A percentile compares a stretch with the other conserved stretches of the same genome.
Evolutionary conservation across 2,329 filamentous ascomycete species (phyloP).

Genomic region (Diaporthe amygdali): DNA sequence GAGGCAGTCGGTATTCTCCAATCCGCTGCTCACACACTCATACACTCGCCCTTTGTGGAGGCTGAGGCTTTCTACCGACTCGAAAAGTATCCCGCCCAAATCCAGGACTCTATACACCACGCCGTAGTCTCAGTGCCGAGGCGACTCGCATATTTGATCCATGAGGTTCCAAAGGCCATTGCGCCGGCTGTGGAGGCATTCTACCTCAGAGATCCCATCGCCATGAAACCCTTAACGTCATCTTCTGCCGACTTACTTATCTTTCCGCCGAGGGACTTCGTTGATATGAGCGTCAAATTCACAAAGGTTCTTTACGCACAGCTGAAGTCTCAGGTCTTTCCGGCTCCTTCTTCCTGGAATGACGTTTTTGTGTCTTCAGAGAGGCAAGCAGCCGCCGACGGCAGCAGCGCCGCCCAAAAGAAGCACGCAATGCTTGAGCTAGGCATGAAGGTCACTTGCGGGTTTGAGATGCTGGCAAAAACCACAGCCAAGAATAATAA

Average conservation of each 20-base stretch:
- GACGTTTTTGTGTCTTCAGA: slow-evolving; percentile 36
- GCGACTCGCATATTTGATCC: slow-evolving; percentile 80
- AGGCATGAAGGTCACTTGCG: slow-evolving; percentile 89
- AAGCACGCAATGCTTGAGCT: slow-evolving; percentile 59
- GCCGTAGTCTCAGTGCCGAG: slow-evolving; percentile 77
- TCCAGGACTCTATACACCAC: slow-evolving; percentile 77
- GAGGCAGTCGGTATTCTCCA: slow-evolving; percentile 69
- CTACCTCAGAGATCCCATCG: slow-evolving; percentile 84
- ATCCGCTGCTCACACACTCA: slow-evolving; percentile 59
- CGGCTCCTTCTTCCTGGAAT: slow-evolving; percentile 62
- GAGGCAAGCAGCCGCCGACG: slow-evolving; percentile 10
- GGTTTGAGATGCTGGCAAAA: slow-evolving; percentile 84
- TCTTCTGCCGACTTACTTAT: slow-evolving; percentile 51
- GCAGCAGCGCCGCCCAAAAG: slow-evolving; percentile 31
- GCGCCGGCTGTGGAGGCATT: slow-evolving; percentile 89
- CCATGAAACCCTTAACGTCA: slow-evolving; percentile 71
- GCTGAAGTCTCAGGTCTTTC: slow-evolving; percentile 83
- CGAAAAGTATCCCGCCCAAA: slow-evolving; percentile 80
- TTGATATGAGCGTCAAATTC: slow-evolving; percentile 80
- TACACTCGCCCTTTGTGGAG: slow-evolving; percentile 78
- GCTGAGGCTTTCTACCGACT: slow-evolving; percentile 90
- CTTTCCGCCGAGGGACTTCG: slow-evolving; percentile 81
- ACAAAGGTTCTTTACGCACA: slow-evolving; percentile 92
- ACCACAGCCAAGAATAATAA: slow-evolving; percentile 73
- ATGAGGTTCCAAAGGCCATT: slow-evolving; percentile 75